These are phyloP conservation scores for Euphorbia schlechtendalii DNA, from an alignment of 441 rosid genomes.

Conservation along the genomic window DNA sequence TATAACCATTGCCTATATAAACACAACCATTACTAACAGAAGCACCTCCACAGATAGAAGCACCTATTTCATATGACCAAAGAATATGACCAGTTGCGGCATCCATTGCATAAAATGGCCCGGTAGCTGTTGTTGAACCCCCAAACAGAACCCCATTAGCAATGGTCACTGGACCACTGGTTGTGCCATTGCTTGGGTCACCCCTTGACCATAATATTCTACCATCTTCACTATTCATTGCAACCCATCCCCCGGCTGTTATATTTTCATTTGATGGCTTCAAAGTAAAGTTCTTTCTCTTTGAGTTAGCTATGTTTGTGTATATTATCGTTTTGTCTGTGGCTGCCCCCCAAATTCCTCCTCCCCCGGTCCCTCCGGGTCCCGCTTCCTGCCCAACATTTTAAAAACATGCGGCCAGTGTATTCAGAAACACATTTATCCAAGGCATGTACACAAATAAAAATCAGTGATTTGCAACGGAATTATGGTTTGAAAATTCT, in stretches of 20 bases:
- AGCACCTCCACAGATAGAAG: constrained; percentile 31
- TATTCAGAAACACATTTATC: no score
- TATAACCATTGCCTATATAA: constrained; percentile 33
- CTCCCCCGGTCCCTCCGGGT: constrained; percentile 28
- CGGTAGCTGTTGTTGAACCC: constrained; percentile 21
- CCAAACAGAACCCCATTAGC: constrained; percentile 33
- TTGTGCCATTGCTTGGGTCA: constrained; percentile 26
- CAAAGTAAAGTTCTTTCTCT: constrained; percentile 20
- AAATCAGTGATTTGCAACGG: no score
- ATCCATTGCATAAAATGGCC: constrained; percentile 35
- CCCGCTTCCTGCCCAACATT: constrained; percentile 18
- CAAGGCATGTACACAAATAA: no score
- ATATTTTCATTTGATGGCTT: constrained; percentile 21
- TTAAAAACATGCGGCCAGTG: no score
- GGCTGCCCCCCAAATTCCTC: constrained; percentile 38
- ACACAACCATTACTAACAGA: constrained; percentile 35
- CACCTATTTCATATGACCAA: constrained; percentile 33
- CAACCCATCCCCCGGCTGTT: constrained; percentile 39
- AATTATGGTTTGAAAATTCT: no score
- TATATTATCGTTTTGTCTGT: constrained; percentile 30
- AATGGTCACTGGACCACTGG: constrained; percentile 26
- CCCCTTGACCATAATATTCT: constrained; percentile 25
- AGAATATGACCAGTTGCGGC: constrained; percentile 26
- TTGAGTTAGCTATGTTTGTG: constrained; percentile 34
- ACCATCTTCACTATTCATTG: constrained; percentile 25